Base-by-base conservation (phyloP, 2,329 filamentous ascomycete genomes). In the Calonectria fujianensis region DNA sequence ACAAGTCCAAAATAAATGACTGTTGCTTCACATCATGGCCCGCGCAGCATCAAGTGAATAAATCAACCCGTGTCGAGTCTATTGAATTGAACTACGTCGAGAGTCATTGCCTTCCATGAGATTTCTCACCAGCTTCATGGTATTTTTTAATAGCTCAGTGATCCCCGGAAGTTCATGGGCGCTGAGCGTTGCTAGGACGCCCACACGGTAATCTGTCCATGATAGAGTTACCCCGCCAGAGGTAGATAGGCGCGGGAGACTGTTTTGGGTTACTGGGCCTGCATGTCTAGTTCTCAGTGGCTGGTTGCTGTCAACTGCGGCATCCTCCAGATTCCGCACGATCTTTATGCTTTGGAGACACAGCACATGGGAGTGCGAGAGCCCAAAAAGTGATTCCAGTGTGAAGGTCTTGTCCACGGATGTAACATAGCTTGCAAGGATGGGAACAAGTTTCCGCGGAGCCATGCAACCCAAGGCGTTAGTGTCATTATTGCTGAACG, bases 161-260 rank as follows among this genome's bases (percentile, higher is more conserved):
- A 96, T 88, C 0, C 95, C 95, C 14, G 84, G 85, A 59, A 94
- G 88, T 0, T 93, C 94, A 69, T 89, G 89, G 8, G 85, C 86
- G 73, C 93, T 93, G 75, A 97, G 84, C 84, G 92, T 91, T 65
- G 89, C 88, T 72, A 98, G 85, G 75, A 96, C 93, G n/a, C 91
- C 90, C 8, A 95, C 87, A 73, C 94, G 89, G 83, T 96, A 98
- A 65, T 94, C 92, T 79, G 93, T 91, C 93, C 94, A 97, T 18
- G 87, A 88, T 50, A 96, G 82, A 66, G 85, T 87, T 32, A 95
- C 82, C 0, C 95, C 95, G 1, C 94, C 94, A 20, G 91, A 89
- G 45, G 88, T 89, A 31, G 89, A 90, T 61, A 97, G 85, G n/a
- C 88, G 86, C 37, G 86, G 87, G 79, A 98, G 85, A 67, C 91